phyloP scores from a whole-genome alignment of 148 eudicot species.

The Dysphania ambrosioides region DNA sequence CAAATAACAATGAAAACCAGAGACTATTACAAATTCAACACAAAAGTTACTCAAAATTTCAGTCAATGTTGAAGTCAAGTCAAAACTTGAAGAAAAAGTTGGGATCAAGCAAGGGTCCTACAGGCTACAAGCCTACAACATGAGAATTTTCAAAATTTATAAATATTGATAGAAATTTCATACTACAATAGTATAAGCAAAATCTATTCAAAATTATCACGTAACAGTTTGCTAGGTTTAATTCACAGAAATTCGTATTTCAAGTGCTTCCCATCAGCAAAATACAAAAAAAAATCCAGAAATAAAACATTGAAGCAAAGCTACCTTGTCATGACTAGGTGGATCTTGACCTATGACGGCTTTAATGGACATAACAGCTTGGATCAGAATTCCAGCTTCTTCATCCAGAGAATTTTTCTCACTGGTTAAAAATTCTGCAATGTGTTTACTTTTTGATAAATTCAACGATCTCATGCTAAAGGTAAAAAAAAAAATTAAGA shows the following conservation, averaged over 20 bases:
- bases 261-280: background rate
- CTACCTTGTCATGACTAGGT: constrained; percentile 68
- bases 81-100: background rate
- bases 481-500: constrained; percentile 4
- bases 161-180: background rate
- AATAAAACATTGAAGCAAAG: constrained; percentile 13
- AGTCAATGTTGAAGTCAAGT: background rate
- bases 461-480: background rate
- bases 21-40: background rate
- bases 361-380: constrained; percentile 76
- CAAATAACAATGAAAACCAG: too few species aligned
- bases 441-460: constrained; percentile 11
- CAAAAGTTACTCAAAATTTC: background rate
- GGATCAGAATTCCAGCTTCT: constrained; percentile 70
- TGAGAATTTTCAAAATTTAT: too few species aligned
- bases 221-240: background rate
- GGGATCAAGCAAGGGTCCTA: background rate
- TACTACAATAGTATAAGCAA: background rate
- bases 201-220: background rate
- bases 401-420: constrained; percentile 43
- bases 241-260: background rate
- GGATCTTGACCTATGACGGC: constrained; percentile 76
- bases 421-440: constrained; percentile 46
- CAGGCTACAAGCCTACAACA: background rate
- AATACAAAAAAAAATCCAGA: background rate